A percentile compares a stretch with the other conserved stretches of the same genome.
phyloP scores from a whole-genome alignment of 2,329 filamentous ascomycete genomes.

The Diaporthe batatas region DNA sequence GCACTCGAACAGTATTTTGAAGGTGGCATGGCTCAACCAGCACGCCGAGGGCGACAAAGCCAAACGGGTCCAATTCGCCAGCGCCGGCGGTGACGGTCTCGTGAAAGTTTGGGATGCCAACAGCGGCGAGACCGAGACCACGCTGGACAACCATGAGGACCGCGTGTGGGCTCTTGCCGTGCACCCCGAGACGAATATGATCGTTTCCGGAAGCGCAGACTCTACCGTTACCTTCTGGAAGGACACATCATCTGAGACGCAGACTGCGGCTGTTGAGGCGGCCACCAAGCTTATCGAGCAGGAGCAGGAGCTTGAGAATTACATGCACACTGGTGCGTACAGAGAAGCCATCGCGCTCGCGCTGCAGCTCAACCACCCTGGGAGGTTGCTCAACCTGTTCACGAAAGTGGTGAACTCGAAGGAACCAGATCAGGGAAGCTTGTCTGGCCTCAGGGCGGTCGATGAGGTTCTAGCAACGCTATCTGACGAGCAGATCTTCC shows the following conservation, averaged over 20 bases:
- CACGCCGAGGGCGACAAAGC: constrained; percentile 62
- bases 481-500: constrained; percentile 87
- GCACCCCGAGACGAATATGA: constrained; percentile 75
- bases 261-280: constrained; percentile 78
- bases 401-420: constrained; percentile 79
- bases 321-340: constrained; percentile 89
- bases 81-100: constrained; percentile 91
- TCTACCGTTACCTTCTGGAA: constrained; percentile 96
- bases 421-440: constrained; percentile 71
- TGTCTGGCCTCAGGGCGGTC: constrained; percentile 77
- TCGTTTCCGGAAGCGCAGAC: constrained; percentile 93
- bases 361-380: constrained; percentile 93
- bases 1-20: constrained; percentile 94
- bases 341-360: constrained; percentile 93
- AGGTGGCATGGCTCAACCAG: constrained; percentile 86
- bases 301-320: constrained; percentile 93
- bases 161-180: constrained; percentile 91
- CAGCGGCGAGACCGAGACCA: constrained; percentile 86
- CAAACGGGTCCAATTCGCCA: constrained; percentile 79
- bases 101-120: constrained; percentile 97
- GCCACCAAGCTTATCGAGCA: constrained; percentile 86
- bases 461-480: constrained; percentile 86
- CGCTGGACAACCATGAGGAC: constrained; percentile 96
- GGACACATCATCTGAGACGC: constrained; percentile 87
- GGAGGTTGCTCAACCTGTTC: constrained; percentile 86